These are phyloP conservation scores for Talaromyces atroroseus DNA, from an alignment of 2,329 filamentous ascomycete genomes.

Conservation along the genomic window DNA sequence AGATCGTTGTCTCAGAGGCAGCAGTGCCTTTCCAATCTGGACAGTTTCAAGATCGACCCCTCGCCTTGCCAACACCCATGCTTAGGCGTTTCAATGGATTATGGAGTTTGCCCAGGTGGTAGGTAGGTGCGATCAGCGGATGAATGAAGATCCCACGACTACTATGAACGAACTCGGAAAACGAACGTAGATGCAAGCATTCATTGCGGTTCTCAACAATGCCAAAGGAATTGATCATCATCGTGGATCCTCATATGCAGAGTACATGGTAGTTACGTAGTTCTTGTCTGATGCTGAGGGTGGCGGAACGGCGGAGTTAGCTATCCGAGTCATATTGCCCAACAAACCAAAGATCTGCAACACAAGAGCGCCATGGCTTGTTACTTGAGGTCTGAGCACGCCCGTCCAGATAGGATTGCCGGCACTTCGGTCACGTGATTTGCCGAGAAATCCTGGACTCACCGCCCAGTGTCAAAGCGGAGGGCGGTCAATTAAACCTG, in stretches of 20 bases:
- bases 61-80: neutral
- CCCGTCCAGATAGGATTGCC: neutral
- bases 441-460: neutral
- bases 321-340: too few relatives aligned
- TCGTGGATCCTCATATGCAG: neutral
- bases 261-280: neutral
- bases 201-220: neutral
- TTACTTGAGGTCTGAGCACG: neutral
- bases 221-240: neutral
- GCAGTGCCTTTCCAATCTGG: too few relatives aligned
- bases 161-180: neutral
- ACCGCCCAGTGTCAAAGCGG: neutral
- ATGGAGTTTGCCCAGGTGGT: neutral
- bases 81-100: neutral
- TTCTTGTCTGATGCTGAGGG: neutral
- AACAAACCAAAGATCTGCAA: neutral
- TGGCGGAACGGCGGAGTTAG: neutral
- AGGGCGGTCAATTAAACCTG: slow-evolving; percentile 3
- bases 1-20: too few relatives aligned
- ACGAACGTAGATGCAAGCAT: neutral
- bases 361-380: neutral
- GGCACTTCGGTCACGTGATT: neutral
- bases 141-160: neutral
- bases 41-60: too few relatives aligned
- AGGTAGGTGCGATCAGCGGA: too few relatives aligned